phyloP scores from a whole-genome alignment of 768 basidiomycete genomes.

The Lanmaoa rubissima region DNA sequence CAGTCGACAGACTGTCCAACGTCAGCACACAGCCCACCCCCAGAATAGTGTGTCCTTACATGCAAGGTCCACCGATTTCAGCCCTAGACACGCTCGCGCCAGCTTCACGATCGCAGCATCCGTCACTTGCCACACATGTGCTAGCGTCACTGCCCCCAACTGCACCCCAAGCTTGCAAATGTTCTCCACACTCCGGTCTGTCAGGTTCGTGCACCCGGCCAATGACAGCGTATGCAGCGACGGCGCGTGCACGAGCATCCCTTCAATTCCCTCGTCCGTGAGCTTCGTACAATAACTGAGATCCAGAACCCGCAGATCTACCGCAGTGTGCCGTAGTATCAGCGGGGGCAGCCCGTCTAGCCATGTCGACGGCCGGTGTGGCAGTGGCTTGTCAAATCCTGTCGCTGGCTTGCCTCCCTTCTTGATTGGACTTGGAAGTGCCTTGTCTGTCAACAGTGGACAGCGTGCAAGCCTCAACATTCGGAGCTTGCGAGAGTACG shows the following conservation, averaged over 20 bases:
- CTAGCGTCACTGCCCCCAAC: conserved; percentile 77
- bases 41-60: conserved; percentile 50
- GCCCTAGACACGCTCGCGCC: conserved; percentile 64
- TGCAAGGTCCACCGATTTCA: conserved; percentile 83
- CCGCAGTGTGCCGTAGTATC: conserved; percentile 60
- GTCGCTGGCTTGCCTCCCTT: conserved; percentile 30
- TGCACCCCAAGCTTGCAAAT: conserved; percentile 71
- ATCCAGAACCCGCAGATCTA: conserved; percentile 77
- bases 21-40: conserved; percentile 14
- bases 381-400: conserved; percentile 48
- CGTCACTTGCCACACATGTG: conserved; percentile 78
- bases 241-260: conserved; percentile 73
- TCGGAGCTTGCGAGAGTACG: conserved; percentile 74
- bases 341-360: conserved; percentile 62
- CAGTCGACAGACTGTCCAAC: conserved; percentile 65
- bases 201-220: conserved; percentile 74
- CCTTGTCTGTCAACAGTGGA: conserved; percentile 70
- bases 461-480: conserved; percentile 79
- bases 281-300: conserved; percentile 66
- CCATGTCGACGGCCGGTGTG: conserved; percentile 57
- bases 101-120: conserved; percentile 70
- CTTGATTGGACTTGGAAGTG: conserved; percentile 59
- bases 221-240: conserved; percentile 73
- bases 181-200: conserved; percentile 65
- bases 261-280: conserved; percentile 74